These are phyloP conservation scores for Fragaria vesca DNA, from an alignment of 306 rosid genomes.

Conservation along the genomic window DNA sequence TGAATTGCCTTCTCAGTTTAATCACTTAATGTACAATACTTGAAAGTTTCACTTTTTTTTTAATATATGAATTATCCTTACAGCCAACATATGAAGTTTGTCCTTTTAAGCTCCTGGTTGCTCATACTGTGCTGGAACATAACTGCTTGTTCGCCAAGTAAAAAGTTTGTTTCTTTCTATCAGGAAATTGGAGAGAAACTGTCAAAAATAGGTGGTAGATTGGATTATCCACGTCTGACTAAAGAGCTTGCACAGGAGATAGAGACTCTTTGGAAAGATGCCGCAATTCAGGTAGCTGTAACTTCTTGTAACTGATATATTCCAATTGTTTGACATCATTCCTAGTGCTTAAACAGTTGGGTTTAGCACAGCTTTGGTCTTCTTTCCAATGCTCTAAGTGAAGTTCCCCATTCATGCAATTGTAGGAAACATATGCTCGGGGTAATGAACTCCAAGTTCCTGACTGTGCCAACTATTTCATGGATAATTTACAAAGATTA, in stretches of 20 bases:
- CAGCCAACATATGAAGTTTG: neutral
- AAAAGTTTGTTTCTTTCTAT: conserved; percentile 17
- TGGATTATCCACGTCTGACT: conserved; percentile 79
- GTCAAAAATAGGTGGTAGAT: conserved; percentile 77
- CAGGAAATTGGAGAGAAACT: conserved; percentile 86
- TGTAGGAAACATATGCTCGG: conserved; percentile 87
- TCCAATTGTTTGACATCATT: conserved; percentile 13
- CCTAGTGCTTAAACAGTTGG: conserved; percentile 9
- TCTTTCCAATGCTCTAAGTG: conserved; percentile 1
- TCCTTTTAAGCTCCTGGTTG: neutral
- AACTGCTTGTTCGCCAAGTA: conserved; percentile 13
- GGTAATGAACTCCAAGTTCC: conserved; percentile 98
- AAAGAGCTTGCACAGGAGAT: conserved; percentile 80
- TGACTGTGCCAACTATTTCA: conserved; percentile 87
- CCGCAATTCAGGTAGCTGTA: conserved; percentile 81
- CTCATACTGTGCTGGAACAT: neutral
- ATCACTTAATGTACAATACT: neutral
- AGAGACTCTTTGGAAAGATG: conserved; percentile 84
- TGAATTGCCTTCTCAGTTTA: neutral
- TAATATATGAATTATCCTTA: conserved; percentile 5
- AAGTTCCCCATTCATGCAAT: conserved; percentile 14
- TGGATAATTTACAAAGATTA: conserved; percentile 86
- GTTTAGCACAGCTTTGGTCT: neutral
- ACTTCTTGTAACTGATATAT: conserved; percentile 25
- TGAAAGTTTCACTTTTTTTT: conserved; percentile 10